Conservation (phyloP, 1,139 yeast species). For the Debaryomyces psychrophilus region DNA sequence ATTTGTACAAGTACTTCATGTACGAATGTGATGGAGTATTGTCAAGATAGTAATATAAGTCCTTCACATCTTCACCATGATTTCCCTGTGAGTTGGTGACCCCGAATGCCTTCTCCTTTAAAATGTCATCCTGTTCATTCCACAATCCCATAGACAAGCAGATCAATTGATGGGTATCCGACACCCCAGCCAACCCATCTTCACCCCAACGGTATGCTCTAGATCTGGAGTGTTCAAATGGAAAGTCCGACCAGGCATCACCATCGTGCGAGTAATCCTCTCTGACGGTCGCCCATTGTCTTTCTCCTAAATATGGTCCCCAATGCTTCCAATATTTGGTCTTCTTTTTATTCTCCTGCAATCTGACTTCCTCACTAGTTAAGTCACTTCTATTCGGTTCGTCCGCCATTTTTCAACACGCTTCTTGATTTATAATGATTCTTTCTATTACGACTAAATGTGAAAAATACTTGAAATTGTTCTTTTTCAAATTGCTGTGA, state of each 20-base stretch:
- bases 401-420: constrained; percentile 1
- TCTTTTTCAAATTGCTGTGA: not conserved
- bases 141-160: constrained; percentile 84
- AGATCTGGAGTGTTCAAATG: constrained; percentile 83
- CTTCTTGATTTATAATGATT: not conserved
- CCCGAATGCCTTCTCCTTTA: constrained; percentile 88
- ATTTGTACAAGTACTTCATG: constrained; percentile 90
- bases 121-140: constrained; percentile 86
- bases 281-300: constrained; percentile 94
- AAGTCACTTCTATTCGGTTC: constrained; percentile 14
- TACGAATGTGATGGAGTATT: constrained; percentile 93
- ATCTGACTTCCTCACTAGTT: constrained; percentile 70
- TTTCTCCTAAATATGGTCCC: constrained; percentile 92
- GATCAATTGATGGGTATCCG: constrained; percentile 80
- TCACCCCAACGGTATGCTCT: constrained; percentile 96
- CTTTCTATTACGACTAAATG: not conserved
- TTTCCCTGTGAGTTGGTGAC: constrained; percentile 92
- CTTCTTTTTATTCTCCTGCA: constrained; percentile 59
- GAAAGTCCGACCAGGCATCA: constrained; percentile 91
- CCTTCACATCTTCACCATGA: constrained; percentile 94
- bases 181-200: constrained; percentile 91
- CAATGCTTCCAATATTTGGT: constrained; percentile 79
- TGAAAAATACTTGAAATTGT: not conserved
- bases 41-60: constrained; percentile 82
- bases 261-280: constrained; percentile 90